Base-by-base conservation (phyloP, 768 basidiomycete species). In the Gymnopilus dilepis region DNA sequence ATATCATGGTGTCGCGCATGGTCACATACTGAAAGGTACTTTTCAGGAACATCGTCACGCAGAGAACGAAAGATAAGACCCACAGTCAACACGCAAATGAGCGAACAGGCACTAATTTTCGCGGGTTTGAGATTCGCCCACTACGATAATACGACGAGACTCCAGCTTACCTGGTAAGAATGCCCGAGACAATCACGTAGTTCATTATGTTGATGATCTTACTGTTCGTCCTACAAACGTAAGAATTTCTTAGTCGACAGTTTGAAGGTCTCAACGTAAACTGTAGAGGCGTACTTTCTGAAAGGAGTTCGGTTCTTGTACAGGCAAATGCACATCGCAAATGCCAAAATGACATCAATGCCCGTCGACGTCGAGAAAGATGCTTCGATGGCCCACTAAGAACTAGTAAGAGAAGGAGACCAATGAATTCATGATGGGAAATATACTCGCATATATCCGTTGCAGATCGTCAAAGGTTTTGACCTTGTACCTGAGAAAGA, bases 321-420 rank as follows among this genome's bases (percentile, higher is more conserved):
- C 13, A 57, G 28, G n/a, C 43, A 45, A 33, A 30, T 12, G 31
- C 41, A 45, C 43, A 57, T 45, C 2, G 56, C 41, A 13, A 13
- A 7, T 0, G 56, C 26, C 1, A 57, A 31, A 31, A 45, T 33
- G 19, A 57, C 34, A 19, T 57, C 56, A 15, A 57, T 57, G 15
- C 26, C 42, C 7, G 56, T 47, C 5, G 56, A 45, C 15, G 33
- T 47, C 11, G 42, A 24, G 41, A 57, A 57, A 17, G 56, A 43
- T 5, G 56, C 4, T 17, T 45, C 40, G 26, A 57, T 45, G 1
- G 42, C 17, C 42, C 42, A 57, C 56, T 57, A 5, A 7, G 17
- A 19, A 3, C 24, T 26, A 13, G 6, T 24, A 26, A 41, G 37
- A 2, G 43, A 22, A 13, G 17, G 17, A 30, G 7, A 6, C 28